Conservation (phyloP, 2,329 filamentous ascomycete species). For the Bretziella fagacearum region DNA sequence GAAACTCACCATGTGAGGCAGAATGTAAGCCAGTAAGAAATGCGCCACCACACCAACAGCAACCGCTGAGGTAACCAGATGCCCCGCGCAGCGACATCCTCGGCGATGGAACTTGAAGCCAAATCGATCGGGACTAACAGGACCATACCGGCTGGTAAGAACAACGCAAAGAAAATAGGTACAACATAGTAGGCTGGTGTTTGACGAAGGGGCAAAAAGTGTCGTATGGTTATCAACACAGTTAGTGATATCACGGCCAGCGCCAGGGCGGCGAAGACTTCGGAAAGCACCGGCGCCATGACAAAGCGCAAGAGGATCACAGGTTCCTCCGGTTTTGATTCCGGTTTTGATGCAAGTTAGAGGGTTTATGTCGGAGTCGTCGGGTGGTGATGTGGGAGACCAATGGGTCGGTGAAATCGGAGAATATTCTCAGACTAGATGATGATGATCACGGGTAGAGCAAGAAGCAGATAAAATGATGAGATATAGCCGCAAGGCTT, state of each 20-base stretch:
- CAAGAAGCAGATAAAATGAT: too few relatives aligned
- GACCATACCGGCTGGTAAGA: slow-evolving; percentile 77
- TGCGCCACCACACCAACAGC: slow-evolving; percentile 78
- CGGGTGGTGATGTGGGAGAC: too few relatives aligned
- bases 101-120: slow-evolving; percentile 62
- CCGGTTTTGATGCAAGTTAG: too few relatives aligned
- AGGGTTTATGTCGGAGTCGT: too few relatives aligned
- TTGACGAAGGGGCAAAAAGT: slow-evolving; percentile 76
- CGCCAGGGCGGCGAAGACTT: slow-evolving; percentile 57
- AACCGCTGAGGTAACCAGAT: slow-evolving; percentile 73
- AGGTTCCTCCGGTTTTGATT: too few relatives aligned
- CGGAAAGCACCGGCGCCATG: slow-evolving; percentile 55
- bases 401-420: too few relatives aligned
- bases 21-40: slow-evolving; percentile 96
- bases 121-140: slow-evolving; percentile 91
- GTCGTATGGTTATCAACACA: slow-evolving; percentile 70
- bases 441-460: too few relatives aligned
- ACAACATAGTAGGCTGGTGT: slow-evolving; percentile 81
- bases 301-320: neutral
- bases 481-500: too few relatives aligned
- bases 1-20: slow-evolving; percentile 64
- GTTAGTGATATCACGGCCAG: slow-evolving; percentile 56
- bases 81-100: slow-evolving; percentile 54
- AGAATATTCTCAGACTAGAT: too few relatives aligned
- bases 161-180: slow-evolving; percentile 90